Percentiles rank a stretch among this genome's conserved stretches.
These are phyloP conservation scores for Podospora comata DNA, from an alignment of 495 filamentous ascomycete species.

Conservation along the genomic window DNA sequence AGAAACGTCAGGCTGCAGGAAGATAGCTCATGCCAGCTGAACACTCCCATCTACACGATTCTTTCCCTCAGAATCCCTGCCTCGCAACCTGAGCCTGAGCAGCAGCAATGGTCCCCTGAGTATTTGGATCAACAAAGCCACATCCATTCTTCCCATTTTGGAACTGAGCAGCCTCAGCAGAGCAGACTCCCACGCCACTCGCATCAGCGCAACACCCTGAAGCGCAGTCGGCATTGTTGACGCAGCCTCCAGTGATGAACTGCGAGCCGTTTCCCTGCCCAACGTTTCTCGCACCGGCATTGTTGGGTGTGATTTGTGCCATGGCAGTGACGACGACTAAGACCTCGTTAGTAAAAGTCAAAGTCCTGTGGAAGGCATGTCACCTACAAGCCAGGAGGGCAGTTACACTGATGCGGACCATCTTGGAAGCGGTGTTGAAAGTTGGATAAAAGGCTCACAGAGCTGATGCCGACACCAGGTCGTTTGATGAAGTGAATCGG, in stretches of 20 bases:
- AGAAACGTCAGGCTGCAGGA: neutral
- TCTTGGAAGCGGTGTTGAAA: constrained; percentile 27
- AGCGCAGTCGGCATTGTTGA: constrained; percentile 44
- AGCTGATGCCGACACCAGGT: constrained; percentile 24
- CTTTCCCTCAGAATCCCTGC: constrained; percentile 39
- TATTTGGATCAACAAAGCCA: constrained; percentile 43
- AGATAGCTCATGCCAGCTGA: neutral
- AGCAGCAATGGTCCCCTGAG: constrained; percentile 37
- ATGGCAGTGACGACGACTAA: constrained; percentile 34
- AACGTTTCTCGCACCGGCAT: constrained; percentile 46
- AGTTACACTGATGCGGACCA: constrained; percentile 39
- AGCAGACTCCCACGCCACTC: constrained; percentile 40
- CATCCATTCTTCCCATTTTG: constrained; percentile 47
- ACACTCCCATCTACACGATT: no score
- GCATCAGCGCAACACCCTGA: constrained; percentile 44
- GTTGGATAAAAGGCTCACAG: constrained; percentile 3
- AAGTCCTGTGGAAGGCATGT: neutral
- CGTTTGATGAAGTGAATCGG: constrained; percentile 11
- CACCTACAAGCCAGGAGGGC: constrained; percentile 36
- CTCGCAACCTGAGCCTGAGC: constrained; percentile 43
- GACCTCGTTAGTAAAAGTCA: neutral
- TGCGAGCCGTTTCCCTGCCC: constrained; percentile 49
- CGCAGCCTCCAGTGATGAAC: constrained; percentile 52
- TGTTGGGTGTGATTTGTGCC: constrained; percentile 40
- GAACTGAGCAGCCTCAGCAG: constrained; percentile 39